Evolutionary conservation across 2,329 filamentous ascomycete genomes (phyloP).

Genomic region (Penicillium sp.): DNA sequence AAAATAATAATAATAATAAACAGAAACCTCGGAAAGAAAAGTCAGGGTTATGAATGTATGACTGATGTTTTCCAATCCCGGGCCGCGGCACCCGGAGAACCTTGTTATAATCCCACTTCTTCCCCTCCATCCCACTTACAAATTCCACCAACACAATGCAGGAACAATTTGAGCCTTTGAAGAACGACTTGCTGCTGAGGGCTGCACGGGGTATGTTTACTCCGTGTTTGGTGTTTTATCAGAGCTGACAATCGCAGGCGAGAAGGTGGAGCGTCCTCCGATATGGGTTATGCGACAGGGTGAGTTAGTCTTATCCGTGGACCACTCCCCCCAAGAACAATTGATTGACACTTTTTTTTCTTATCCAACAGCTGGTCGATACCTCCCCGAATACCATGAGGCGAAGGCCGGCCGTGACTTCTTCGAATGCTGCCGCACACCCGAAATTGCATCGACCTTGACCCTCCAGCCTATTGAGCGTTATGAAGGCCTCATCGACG

Average conservation of each 20-base stretch:
- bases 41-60: background rate
- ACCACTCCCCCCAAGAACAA: background rate
- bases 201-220: constrained; percentile 73
- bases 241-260: constrained; percentile 55
- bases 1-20: background rate
- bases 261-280: constrained; percentile 87
- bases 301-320: constrained; percentile 42
- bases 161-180: constrained; percentile 73
- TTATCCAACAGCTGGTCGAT: constrained; percentile 71
- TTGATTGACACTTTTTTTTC: constrained; percentile 3
- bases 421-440: constrained; percentile 93
- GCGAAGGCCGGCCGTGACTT: constrained; percentile 90
- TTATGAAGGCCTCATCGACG: constrained; percentile 85
- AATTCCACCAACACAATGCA: constrained; percentile 53
- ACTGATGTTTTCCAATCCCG: constrained; percentile 7
- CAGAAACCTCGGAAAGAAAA: background rate
- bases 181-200: constrained; percentile 89
- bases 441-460: constrained; percentile 87
- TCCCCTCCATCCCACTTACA: constrained; percentile 24
- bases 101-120: constrained; percentile 18
- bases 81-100: constrained; percentile 19
- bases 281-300: constrained; percentile 99
- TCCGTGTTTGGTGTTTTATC: background rate
- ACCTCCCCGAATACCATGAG: constrained; percentile 96
- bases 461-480: constrained; percentile 95